Evolutionary conservation across 352 stramenopile genomes (phyloP), one percentile per base, ranked within the genome.

Genomic region (Blastocystis sp.): DNA sequence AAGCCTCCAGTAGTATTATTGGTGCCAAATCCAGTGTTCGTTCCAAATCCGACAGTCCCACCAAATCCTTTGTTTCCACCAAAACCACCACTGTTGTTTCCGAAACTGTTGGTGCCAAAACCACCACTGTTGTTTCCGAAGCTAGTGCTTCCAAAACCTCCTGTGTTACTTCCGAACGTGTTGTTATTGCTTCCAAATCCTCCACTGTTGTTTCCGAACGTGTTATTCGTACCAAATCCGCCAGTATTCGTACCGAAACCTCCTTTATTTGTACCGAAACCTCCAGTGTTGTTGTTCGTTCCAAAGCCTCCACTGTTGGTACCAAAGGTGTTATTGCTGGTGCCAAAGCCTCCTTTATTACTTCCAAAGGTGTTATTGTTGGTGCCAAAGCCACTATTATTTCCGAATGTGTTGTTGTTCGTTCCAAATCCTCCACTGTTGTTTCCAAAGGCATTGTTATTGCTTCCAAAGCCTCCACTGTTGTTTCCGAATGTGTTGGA

Each of bases 251-350:
- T 41, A 29, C 59, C 59, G 37, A 68, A 68, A 11, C 43, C 23
- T 43, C 50, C 26, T 23, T 29, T 80, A 13, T 54, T 54, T 23
- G 43, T n/a, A 13, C 70, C 70, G 64, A 80, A 80, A 39, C 70
- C 70, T 61, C 70, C 23, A 77, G 15, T 23, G 50, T 80, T 80
- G n/a, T 80, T 80, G 70, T 80, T 80, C 23, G 39, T 64, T 37
- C 34, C 70, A 68, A 68, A 68, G 1, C 59, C 59, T 34, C 59
- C 59, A 43, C 3, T 23, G 29, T 47, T 76, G 53, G 18, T 76
- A 11, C 64, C 64, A 45, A 59, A 59, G 0, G 11, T n/a, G 3
- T 0, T n/a, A 47, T 9, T 47, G 50, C 5, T 59, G 0, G 0
- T n/a, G 1, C 50, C 50, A 59, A 59, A 59, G 1, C 50, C 50